These are phyloP conservation scores for Myxozyma kluyveri DNA, from an alignment of 805 yeast genomes.

Conservation along the genomic window DNA sequence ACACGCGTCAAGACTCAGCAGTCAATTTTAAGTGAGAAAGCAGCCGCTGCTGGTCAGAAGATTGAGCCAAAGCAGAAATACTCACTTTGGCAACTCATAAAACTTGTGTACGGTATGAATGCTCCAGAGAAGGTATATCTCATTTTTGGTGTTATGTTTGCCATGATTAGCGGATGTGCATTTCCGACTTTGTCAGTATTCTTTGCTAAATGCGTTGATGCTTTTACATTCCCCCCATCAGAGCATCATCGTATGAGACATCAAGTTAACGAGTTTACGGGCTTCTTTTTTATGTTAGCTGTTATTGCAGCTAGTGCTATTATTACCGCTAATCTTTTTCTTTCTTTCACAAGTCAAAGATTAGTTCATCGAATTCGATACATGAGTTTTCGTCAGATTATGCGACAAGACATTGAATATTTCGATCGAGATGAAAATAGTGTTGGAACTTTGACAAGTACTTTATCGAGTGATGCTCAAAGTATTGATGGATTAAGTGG, in stretches of 20 bases:
- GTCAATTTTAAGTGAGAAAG: background rate
- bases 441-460: constrained; percentile 33
- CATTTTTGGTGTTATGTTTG: constrained; percentile 8
- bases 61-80: background rate
- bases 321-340: constrained; percentile 9
- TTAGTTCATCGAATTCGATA: constrained; percentile 33
- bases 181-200: constrained; percentile 41
- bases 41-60: background rate
- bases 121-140: constrained; percentile 11
- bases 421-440: constrained; percentile 34
- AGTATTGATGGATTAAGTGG: constrained; percentile 33
- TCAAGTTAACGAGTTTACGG: constrained; percentile 35
- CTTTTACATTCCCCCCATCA: constrained; percentile 32
- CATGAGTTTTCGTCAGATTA: constrained; percentile 27
- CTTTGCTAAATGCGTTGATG: constrained; percentile 39
- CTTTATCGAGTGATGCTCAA: constrained; percentile 36
- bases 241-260: constrained; percentile 34
- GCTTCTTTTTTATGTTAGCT: constrained; percentile 32
- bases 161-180: constrained; percentile 40
- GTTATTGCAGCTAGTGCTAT: constrained; percentile 27
- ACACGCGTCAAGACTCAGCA: background rate
- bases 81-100: background rate
- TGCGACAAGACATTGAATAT: constrained; percentile 35
- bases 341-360: constrained; percentile 23
- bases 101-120: constrained; percentile 1